These are phyloP conservation scores for Mycena citricolor DNA, from an alignment of 1,284 basidiomycete species.

Conservation along the genomic window DNA sequence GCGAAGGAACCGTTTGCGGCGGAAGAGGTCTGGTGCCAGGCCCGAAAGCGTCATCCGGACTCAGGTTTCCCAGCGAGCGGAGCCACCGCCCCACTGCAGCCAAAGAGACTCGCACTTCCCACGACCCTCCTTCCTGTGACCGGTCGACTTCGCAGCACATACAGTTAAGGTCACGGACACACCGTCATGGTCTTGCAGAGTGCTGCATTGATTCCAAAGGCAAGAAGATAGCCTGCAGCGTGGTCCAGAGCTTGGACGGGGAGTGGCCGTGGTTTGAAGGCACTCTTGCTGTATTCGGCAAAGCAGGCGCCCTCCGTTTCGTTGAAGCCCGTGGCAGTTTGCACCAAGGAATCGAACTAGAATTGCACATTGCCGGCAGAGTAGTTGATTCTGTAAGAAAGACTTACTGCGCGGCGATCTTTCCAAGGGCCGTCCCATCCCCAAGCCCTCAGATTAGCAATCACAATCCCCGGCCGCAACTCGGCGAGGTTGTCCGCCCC, in stretches of 20 bases:
- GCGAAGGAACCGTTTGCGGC: constrained; percentile 6
- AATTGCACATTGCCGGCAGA: background rate
- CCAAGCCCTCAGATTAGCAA: constrained; percentile 59
- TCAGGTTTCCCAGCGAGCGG: constrained; percentile 50
- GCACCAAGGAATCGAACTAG: constrained; percentile 68
- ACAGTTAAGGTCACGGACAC: constrained; percentile 20
- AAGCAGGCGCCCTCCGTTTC: constrained; percentile 54
- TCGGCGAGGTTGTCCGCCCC: constrained; percentile 41
- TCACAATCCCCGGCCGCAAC: constrained; percentile 53
- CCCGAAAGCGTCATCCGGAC: constrained; percentile 42
- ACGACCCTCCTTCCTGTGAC: constrained; percentile 60
- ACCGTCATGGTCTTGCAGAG: constrained; percentile 54
- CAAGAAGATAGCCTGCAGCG: constrained; percentile 58
- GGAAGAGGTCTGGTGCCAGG: constrained; percentile 25
- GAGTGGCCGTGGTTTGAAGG: constrained; percentile 43
- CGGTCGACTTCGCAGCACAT: background rate
- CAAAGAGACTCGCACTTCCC: constrained; percentile 61
- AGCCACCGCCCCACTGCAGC: constrained; percentile 58
- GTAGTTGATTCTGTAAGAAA: background rate
- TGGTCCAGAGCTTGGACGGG: constrained; percentile 69
- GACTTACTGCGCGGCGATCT: constrained; percentile 50
- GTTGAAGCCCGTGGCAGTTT: constrained; percentile 67
- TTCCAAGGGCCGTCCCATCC: constrained; percentile 64
- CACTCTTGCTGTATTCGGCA: constrained; percentile 28
- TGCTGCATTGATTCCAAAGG: constrained; percentile 58